A percentile compares a stretch with the other conserved stretches of the same genome.
These are phyloP conservation scores for Rhodotorula sp. DNA, from an alignment of 1,284 basidiomycete genomes.

Conservation along the genomic window DNA sequence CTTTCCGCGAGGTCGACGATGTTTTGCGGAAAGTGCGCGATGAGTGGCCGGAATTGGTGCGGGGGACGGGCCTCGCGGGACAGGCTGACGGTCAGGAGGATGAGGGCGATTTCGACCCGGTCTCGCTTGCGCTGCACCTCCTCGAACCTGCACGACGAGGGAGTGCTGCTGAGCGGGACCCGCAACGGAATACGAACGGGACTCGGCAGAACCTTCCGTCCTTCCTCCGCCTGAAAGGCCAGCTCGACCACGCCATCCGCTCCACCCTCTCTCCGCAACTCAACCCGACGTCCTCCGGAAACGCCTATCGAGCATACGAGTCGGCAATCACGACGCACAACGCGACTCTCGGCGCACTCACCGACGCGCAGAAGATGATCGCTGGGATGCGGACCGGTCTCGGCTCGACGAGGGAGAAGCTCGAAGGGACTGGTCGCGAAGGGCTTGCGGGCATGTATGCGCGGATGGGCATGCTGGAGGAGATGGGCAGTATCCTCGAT, in stretches of 20 bases:
- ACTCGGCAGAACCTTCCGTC: slow-evolving; percentile 67
- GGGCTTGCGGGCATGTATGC: slow-evolving; percentile 35
- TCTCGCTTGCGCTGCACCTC: slow-evolving; percentile 81
- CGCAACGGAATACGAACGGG: slow-evolving; percentile 45
- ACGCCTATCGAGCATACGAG: slow-evolving; percentile 85
- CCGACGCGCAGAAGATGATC: slow-evolving; percentile 68
- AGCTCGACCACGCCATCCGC: slow-evolving; percentile 72
- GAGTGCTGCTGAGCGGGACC: background rate
- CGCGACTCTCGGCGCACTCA: slow-evolving; percentile 68
- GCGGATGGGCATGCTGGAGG: slow-evolving; percentile 38
- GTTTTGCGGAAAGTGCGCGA: slow-evolving; percentile 79
- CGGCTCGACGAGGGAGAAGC: slow-evolving; percentile 73
- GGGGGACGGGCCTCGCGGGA: slow-evolving; percentile 52
- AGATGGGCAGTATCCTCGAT: slow-evolving; percentile 85
- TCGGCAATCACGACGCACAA: slow-evolving; percentile 84
- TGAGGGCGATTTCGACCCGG: slow-evolving; percentile 67
- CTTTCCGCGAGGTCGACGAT: slow-evolving; percentile 45
- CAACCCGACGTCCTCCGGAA: slow-evolving; percentile 44
- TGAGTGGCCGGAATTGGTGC: slow-evolving; percentile 84
- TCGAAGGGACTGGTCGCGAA: slow-evolving; percentile 38
- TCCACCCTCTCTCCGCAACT: slow-evolving; percentile 74
- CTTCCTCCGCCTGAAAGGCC: slow-evolving; percentile 68
- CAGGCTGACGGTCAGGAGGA: slow-evolving; percentile 50
- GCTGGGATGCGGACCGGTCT: slow-evolving; percentile 77
- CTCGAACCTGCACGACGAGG: slow-evolving; percentile 58